Base-by-base conservation (phyloP, 2,329 filamentous ascomycete genomes). In the Xylaria sp. region DNA sequence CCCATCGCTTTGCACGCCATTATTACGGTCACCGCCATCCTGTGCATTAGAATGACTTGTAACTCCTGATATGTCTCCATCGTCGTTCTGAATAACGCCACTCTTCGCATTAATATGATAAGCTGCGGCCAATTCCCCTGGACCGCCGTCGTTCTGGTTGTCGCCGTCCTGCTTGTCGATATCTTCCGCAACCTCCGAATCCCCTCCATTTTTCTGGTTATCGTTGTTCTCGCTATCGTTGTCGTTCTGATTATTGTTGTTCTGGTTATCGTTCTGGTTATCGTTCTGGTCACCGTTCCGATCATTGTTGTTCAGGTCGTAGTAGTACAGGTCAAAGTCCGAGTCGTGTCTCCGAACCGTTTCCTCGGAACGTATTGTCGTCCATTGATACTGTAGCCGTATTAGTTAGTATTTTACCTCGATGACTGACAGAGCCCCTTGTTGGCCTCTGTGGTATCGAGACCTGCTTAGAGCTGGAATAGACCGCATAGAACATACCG, bases 331-430 rank as follows among this genome's bases (percentile, higher is more conserved):
- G n/a, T n/a, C n/a, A n/a, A n/a, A n/a, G n/a, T n/a, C n/a, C n/a
- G n/a, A n/a, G n/a, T n/a, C n/a, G n/a, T n/a, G n/a, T n/a, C n/a
- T n/a, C n/a, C n/a, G n/a, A n/a, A n/a, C n/a, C n/a, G n/a, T n/a
- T n/a, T n/a, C n/a, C n/a, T n/a, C n/a, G n/a, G 7, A 12, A 23
- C 3, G 3, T 55, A 6, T 2, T 23, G n/a, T 36, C 0, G 36
- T 15, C 48, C 48, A 65, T 56, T 56, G 15, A 15, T 65, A 65
- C 57, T 65, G 20, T 13, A 50, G 4, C 41, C 10, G 39, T 30
- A 2, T 18, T 39, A 28, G 12, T 63, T 5, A 63, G n/a, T 30
- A 32, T 43, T 43, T 48, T 0, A 55, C 4, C 18, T 23, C 18
- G 36, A 55, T 36, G 10, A 4, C 13, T 50, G 2, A 30, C 8